Conservation (phyloP, 305 asterid genomes). For the Ilex paraguariensis region DNA sequence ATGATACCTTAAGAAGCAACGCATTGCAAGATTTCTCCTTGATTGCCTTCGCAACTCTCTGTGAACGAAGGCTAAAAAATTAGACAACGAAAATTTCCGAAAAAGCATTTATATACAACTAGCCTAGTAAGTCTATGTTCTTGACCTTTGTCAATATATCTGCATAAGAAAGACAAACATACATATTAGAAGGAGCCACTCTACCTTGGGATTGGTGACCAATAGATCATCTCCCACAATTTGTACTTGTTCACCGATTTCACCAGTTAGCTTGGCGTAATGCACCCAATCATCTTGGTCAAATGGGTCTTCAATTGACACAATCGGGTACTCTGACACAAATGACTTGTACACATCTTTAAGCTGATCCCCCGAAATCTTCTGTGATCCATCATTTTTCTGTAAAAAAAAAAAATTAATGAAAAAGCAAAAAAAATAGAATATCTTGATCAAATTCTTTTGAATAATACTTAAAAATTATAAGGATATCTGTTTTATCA, state of each 20-base stretch:
- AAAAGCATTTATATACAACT: too few species aligned
- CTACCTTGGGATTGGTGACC: slow-evolving; percentile 92
- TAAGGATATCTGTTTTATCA: too few species aligned
- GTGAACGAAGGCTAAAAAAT: slow-evolving; percentile 13
- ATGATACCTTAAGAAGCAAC: slow-evolving; percentile 88
- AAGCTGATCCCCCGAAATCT: slow-evolving; percentile 85
- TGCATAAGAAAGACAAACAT: neutral
- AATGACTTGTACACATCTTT: slow-evolving; percentile 92
- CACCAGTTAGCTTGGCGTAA: slow-evolving; percentile 66
- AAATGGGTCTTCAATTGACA: slow-evolving; percentile 93
- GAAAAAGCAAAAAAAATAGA: slow-evolving; percentile 2
- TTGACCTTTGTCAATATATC: too few species aligned
- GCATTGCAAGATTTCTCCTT: slow-evolving; percentile 86
- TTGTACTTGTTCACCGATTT: slow-evolving; percentile 73
- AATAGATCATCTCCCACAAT: slow-evolving; percentile 96
- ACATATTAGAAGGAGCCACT: neutral
- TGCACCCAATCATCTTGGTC: slow-evolving; percentile 98
- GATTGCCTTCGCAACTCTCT: slow-evolving; percentile 95
- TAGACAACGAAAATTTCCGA: slow-evolving; percentile 3
- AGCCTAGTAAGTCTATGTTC: too few species aligned
- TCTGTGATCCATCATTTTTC: slow-evolving; percentile 72
- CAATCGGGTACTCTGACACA: slow-evolving; percentile 80
- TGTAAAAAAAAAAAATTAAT: slow-evolving; percentile 22
- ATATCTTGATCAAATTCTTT: too few species aligned
- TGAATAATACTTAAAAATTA: too few species aligned